Evolutionary conservation across 805 yeast species (phyloP), one percentile per base, ranked within the genome.

Genomic region (Ogataea degrootiae): DNA sequence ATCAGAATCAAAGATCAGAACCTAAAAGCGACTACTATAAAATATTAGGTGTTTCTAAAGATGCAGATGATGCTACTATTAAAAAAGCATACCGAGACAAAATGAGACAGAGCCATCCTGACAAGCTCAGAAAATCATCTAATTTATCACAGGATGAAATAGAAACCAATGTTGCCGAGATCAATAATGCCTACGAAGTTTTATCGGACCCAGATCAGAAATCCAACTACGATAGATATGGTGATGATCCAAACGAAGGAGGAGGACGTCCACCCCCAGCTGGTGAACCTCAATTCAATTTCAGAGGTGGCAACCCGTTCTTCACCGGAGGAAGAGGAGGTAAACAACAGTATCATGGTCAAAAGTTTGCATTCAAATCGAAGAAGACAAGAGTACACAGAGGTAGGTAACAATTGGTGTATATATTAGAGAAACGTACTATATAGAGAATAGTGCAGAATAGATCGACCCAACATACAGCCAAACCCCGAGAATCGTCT

Each of bases 101-200:
- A 59, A 85, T 94, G 34, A 83, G 85, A 59, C 82, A 82, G 60
- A 88, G 77, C 64, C 99, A 92, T 62, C 99, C 99, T 0, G 99
- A 92, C 67, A 94, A 92, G 64, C 83, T 87, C 61, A 82, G 81
- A 58, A 60, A 54, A 16, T 43, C 43, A 11, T 83, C 81, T 34
- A 87, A 83, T 36, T 63, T 85, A 50, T 72, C 82, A 8, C 75
- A 79, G 29, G 87, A 82, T 33, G 77, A 85, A 49, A 84, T 85
- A 35, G 96, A 89, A 65, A 72, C 72, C 43, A 87, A 86, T 58
- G 94, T 92, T 91, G 89, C 95, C 42, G 91, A 85, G 46, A 87
- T 92, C 53, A 94, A 92, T 66, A 88, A 86, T 61, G 98, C 98
- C 0, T 90, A 94, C 65, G 97, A 90, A 62, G 83, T 85, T 2